phyloP scores from a whole-genome alignment of 768 basidiomycete species.

The Aureoboletus auriporus region DNA sequence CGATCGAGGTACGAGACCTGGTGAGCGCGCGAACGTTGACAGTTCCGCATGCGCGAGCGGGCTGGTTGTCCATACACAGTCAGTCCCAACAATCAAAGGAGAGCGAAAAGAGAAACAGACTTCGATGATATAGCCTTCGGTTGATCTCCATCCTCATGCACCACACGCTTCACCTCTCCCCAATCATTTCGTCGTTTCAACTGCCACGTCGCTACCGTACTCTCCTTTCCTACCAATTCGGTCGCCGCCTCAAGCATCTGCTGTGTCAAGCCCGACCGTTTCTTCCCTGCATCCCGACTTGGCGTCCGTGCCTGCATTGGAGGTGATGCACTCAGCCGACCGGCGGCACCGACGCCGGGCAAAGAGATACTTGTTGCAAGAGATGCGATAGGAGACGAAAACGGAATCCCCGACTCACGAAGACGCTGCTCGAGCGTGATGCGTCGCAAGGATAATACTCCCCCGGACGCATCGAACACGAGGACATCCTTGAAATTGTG shows the following conservation, averaged over 20 bases:
- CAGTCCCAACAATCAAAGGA: background rate
- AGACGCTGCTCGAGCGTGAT: slow-evolving; percentile 41
- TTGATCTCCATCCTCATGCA: slow-evolving; percentile 5
- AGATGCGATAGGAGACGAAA: slow-evolving; percentile 27
- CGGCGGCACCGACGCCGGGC: slow-evolving; percentile 47
- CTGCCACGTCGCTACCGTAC: slow-evolving; percentile 61
- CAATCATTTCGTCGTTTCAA: slow-evolving; percentile 49
- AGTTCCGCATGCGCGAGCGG: slow-evolving; percentile 81
- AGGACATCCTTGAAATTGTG: slow-evolving; percentile 63
- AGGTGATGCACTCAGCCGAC: slow-evolving; percentile 32
- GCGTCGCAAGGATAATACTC: slow-evolving; percentile 52
- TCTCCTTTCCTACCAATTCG: slow-evolving; percentile 37
- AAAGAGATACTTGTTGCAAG: slow-evolving; percentile 59
- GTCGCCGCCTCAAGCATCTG: slow-evolving; percentile 33
- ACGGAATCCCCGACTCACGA: slow-evolving; percentile 21
- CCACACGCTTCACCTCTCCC: slow-evolving; percentile 44
- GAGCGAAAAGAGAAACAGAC: slow-evolving; percentile 3
- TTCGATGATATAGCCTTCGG: slow-evolving; percentile 8
- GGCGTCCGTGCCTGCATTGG: slow-evolving; percentile 16
- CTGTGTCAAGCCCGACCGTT: slow-evolving; percentile 31
- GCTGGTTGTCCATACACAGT: slow-evolving; percentile 30
- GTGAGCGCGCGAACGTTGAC: slow-evolving; percentile 61
- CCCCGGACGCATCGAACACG: slow-evolving; percentile 60
- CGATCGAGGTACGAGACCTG: slow-evolving; percentile 60
- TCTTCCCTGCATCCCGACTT: slow-evolving; percentile 23